Evolutionary conservation across 179 eudicot genomes (phyloP).

Genomic region (Vitellaria paradoxa): DNA sequence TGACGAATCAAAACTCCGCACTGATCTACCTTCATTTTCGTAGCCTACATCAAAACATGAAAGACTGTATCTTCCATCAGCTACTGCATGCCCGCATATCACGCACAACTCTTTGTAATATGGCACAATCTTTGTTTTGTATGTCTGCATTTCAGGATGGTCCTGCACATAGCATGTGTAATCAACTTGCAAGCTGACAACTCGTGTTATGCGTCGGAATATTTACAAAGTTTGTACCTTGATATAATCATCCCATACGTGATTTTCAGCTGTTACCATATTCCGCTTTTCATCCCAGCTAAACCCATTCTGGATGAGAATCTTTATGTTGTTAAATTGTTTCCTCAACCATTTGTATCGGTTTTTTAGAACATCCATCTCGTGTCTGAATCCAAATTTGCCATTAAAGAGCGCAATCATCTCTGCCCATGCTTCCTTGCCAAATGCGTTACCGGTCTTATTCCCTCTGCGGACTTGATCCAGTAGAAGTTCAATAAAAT

Average conservation of each 20-base stretch:
- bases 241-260: constrained; percentile 11
- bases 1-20: neutral
- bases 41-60: constrained; percentile 13
- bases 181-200: neutral
- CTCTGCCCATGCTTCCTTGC: constrained; percentile 15
- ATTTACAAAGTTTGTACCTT: neutral
- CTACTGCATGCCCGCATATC: constrained; percentile 13
- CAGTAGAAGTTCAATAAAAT: constrained; percentile 8
- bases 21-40: constrained; percentile 12
- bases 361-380: constrained; percentile 7
- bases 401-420: constrained; percentile 11
- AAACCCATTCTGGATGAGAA: constrained; percentile 13
- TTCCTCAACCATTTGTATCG: constrained; percentile 16
- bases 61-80: constrained; percentile 18
- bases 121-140: constrained; percentile 5
- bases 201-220: neutral
- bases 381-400: constrained; percentile 11
- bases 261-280: constrained; percentile 7
- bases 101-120: constrained; percentile 11
- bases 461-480: constrained; percentile 12
- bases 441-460: constrained; percentile 10
- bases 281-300: constrained; percentile 12
- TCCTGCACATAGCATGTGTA: neutral
- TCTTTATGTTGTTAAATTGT: constrained; percentile 5
- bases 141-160: constrained; percentile 12